Evolutionary conservation across 257 asterid species (phyloP), one percentile per base, ranked within the genome.

Genomic region (Salvia hispanica): DNA sequence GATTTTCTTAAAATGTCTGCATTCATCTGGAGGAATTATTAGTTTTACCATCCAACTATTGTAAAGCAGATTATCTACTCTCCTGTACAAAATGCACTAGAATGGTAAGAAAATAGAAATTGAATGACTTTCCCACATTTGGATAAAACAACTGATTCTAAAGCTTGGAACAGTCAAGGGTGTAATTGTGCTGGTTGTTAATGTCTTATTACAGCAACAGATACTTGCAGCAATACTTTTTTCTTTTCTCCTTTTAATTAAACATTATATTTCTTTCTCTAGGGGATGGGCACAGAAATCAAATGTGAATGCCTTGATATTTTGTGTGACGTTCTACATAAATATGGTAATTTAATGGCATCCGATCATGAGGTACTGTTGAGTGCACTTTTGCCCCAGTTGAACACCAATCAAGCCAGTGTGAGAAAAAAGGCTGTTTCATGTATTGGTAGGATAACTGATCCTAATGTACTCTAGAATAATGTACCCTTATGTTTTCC

Each of bases 221-320:
- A 31, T 40, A 5, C 15, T 39, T 50, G 39, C 39, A 39, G 37
- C n/a, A 2, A 63, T 47, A 51, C 15, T 11, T 28, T 47, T 61
- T 7, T 55, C 45, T 40, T 61, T 7, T 62, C 33, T 60, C 46
- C 67, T 31, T 42, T 13, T 57, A 25, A 58, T 65, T 25, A 28
- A 43, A 14, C 73, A 60, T 42, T 10, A 9, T 64, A 21, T 39
- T 59, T 66, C n/a, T n/a, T 75, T 69, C 66, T 52, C 11, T 75
- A 94, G 99, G 95, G 88, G 51, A 80, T 78, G 91, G 77, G 89
- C 81, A 82, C 93, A 14, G 99, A 94, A 81, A 94, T 94, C 73
- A 94, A 91, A 76, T 94, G 99, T 56, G 99, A 94, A 81, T 87
- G 95, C 82, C 96, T 94, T 58, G 99, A 94, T 74, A 94, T 94